Evolutionary conservation across 495 filamentous ascomycete genomes (phyloP).

Genomic region (Xylaria telfairii): DNA sequence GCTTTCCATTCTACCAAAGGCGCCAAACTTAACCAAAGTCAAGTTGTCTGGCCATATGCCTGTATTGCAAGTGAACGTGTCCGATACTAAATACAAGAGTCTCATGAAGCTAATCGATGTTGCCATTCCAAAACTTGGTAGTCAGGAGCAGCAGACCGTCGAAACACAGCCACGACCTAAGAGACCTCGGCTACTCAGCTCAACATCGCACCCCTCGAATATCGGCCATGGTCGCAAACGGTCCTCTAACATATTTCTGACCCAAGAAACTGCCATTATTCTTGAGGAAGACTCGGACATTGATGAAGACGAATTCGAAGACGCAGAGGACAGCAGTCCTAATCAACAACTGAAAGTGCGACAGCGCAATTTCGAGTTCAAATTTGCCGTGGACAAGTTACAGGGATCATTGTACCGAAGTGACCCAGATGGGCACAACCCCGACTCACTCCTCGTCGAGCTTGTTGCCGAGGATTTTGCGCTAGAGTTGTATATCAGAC

Average conservation of each 20-base stretch:
- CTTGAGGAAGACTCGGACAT: slow-evolving; percentile 76
- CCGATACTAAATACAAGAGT: slow-evolving; percentile 94
- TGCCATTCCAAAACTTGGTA: slow-evolving; percentile 84
- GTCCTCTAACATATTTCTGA: slow-evolving; percentile 52
- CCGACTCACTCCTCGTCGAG: slow-evolving; percentile 85
- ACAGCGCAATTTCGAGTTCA: slow-evolving; percentile 92
- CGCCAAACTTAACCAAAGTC: slow-evolving; percentile 90
- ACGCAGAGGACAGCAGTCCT: slow-evolving; percentile 63
- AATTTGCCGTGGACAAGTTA: slow-evolving; percentile 90
- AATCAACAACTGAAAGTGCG: slow-evolving; percentile 72
- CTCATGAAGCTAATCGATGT: slow-evolving; percentile 96
- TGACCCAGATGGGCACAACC: slow-evolving; percentile 76
- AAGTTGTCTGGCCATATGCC: slow-evolving; percentile 90
- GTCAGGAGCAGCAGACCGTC: slow-evolving; percentile 44
- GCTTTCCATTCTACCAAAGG: slow-evolving; percentile 91
- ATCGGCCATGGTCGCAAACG: slow-evolving; percentile 37
- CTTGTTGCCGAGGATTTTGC: slow-evolving; percentile 89
- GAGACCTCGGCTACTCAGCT: slow-evolving; percentile 60
- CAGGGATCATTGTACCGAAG: slow-evolving; percentile 90
- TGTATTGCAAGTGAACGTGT: slow-evolving; percentile 87
- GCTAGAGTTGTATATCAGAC: slow-evolving; percentile 83
- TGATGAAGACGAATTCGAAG: slow-evolving; percentile 65
- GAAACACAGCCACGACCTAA: slow-evolving; percentile 54
- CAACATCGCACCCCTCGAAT: slow-evolving; percentile 42
- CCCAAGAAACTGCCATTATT: slow-evolving; percentile 75